A percentile compares a stretch with the other conserved stretches of the same genome.
Evolutionary conservation across 208 protist species (phyloP).

Genomic region (Vickermania spadyakhi): DNA sequence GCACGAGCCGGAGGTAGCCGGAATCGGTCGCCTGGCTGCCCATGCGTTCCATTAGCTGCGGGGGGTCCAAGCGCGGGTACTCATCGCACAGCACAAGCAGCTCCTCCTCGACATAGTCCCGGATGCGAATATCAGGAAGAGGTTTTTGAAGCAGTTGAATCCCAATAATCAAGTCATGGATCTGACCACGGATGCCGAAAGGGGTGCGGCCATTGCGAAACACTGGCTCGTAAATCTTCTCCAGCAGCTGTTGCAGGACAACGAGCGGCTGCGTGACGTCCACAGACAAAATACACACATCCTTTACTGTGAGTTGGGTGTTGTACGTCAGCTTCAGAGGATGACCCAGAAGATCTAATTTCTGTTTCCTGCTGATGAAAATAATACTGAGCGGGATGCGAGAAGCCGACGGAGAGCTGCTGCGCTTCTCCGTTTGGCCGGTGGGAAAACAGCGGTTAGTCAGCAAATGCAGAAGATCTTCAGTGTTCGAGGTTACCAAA

Average conservation of each 20-base stretch:
- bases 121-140: conserved; percentile 55
- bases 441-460: background rate
- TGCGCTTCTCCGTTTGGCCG: background rate
- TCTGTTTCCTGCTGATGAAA: background rate
- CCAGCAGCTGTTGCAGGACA: conserved; percentile 42
- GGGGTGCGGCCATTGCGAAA: conserved; percentile 21
- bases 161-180: conserved; percentile 66
- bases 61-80: conserved; percentile 48
- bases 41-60: conserved; percentile 59
- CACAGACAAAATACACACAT: conserved; percentile 49
- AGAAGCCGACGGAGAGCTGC: conserved; percentile 9
- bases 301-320: background rate
- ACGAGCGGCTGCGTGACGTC: conserved; percentile 50
- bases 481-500: background rate
- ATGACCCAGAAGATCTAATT: background rate
- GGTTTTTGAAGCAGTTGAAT: conserved; percentile 45
- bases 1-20: conserved; percentile 46
- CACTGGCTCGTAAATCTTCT: conserved; percentile 69
- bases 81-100: conserved; percentile 58
- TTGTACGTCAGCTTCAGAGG: background rate
- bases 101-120: conserved; percentile 57
- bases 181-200: conserved; percentile 27
- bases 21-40: conserved; percentile 44
- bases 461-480: background rate
- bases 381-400: conserved; percentile 5